A percentile compares a stretch with the other conserved stretches of the same genome.
phyloP scores from a whole-genome alignment of 345 rosid genomes.

The Physaria fendleri region DNA sequence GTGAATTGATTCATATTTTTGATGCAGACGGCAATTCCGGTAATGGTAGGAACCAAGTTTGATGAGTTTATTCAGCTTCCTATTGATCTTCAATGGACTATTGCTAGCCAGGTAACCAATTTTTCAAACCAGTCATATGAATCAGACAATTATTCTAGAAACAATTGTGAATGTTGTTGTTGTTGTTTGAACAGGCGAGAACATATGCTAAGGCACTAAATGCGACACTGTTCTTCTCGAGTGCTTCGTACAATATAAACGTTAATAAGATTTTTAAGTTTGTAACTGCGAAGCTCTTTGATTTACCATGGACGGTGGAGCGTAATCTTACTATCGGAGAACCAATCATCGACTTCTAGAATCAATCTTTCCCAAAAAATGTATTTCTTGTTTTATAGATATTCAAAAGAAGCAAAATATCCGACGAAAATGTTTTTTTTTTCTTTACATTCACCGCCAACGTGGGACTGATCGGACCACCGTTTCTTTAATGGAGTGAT shows the following conservation, averaged over 20 bases:
- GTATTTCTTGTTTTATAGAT: not conserved
- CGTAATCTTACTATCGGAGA: slow-evolving; percentile 82
- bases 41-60: slow-evolving; percentile 82
- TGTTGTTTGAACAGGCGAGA: slow-evolving; percentile 53
- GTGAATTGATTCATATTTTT: not conserved
- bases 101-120: slow-evolving; percentile 72
- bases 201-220: slow-evolving; percentile 73
- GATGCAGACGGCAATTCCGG: slow-evolving; percentile 72
- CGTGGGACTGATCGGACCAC: slow-evolving; percentile 23
- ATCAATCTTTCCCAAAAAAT: not conserved
- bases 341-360: slow-evolving; percentile 77
- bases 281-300: slow-evolving; percentile 89
- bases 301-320: slow-evolving; percentile 80
- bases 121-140: not conserved
- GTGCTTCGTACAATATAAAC: slow-evolving; percentile 84
- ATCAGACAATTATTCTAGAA: not conserved
- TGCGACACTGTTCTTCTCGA: slow-evolving; percentile 88
- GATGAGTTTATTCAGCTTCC: slow-evolving; percentile 96
- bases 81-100: slow-evolving; percentile 77
- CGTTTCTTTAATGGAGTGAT: slow-evolving; percentile 21
- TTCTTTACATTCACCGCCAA: not conserved
- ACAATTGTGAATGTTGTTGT: not conserved
- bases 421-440: not conserved
- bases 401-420: slow-evolving; percentile 1
- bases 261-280: slow-evolving; percentile 93